These are phyloP conservation scores for Platismatia glauca DNA, from an alignment of 495 filamentous ascomycete genomes.

Conservation along the genomic window DNA sequence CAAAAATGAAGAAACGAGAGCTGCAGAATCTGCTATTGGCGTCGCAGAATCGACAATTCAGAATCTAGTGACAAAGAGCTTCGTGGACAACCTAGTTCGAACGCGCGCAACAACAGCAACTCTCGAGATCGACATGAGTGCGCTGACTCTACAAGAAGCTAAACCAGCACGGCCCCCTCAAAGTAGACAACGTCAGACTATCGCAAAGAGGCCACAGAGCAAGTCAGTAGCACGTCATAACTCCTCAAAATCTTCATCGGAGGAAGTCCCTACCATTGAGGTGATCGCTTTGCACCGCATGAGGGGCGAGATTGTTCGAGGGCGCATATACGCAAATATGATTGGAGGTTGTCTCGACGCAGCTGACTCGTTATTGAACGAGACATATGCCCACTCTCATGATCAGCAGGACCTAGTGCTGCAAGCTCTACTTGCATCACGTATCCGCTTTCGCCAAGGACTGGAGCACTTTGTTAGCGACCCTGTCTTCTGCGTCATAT, in stretches of 20 bases:
- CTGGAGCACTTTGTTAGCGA: conserved; percentile 63
- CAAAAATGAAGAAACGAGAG: not conserved
- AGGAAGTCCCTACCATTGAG: conserved; percentile 37
- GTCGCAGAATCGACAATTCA: conserved; percentile 11
- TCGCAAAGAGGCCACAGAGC: conserved; percentile 22
- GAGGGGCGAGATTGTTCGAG: conserved; percentile 52
- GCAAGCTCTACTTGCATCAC: conserved; percentile 49
- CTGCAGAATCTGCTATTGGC: conserved; percentile 5
- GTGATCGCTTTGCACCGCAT: conserved; percentile 49
- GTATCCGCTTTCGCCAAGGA: conserved; percentile 48
- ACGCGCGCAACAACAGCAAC: not conserved
- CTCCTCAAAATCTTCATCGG: conserved; percentile 18
- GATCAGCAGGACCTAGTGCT: conserved; percentile 35
- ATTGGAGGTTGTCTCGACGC: conserved; percentile 23
- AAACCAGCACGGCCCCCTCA: not conserved
- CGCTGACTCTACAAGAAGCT: conserved; percentile 8
- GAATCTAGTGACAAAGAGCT: conserved; percentile 3
- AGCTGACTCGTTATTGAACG: conserved; percentile 43
- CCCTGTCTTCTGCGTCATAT: conserved; percentile 77
- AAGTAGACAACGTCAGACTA: not conserved
- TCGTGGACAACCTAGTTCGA: not conserved
- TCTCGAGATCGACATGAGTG: conserved; percentile 11
- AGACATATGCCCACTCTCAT: conserved; percentile 35
- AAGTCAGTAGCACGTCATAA: conserved; percentile 30
- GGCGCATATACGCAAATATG: conserved; percentile 49